These are phyloP conservation scores for Cladophialophora bantiana DNA, from an alignment of 2,329 filamentous ascomycete genomes.

Conservation along the genomic window DNA sequence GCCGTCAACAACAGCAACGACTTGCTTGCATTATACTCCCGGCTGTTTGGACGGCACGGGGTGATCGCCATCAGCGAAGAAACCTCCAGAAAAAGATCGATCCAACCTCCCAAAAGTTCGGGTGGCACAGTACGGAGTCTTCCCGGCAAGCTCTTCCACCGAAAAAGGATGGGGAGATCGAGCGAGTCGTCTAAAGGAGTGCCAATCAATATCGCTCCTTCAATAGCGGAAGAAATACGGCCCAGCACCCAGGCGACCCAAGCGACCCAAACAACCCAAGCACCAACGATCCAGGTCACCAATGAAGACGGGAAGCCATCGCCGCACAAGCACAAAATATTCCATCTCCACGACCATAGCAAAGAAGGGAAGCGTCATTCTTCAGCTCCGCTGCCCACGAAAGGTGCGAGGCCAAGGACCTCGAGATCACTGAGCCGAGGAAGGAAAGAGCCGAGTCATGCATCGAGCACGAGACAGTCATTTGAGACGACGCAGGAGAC, in stretches of 20 bases:
- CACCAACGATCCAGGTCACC: conserved; percentile 79
- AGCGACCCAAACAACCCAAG: conserved; percentile 45
- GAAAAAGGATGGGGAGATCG: conserved; percentile 58
- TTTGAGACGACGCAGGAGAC: conserved; percentile 31
- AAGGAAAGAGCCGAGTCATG: conserved; percentile 22
- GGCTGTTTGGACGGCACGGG: conserved; percentile 74
- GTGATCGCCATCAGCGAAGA: conserved; percentile 47
- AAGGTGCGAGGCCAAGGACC: conserved; percentile 6
- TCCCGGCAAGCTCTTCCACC: conserved; percentile 79
- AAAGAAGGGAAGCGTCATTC: conserved; percentile 25
- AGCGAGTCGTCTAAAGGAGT: conserved; percentile 47
- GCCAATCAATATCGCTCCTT: conserved; percentile 26
- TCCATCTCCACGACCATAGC: conserved; percentile 44
- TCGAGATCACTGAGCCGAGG: conserved; percentile 32
- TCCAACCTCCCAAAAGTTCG: conserved; percentile 70
- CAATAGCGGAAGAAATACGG: conserved; percentile 39
- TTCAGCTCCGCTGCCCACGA: conserved; percentile 4
- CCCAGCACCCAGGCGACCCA: conserved; percentile 30
- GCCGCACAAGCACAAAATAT: conserved; percentile 43
- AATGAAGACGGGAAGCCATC: conserved; percentile 59
- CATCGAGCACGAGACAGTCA: conserved; percentile 25
- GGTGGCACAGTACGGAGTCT: conserved; percentile 74
- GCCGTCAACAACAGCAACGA: conserved; percentile 90
- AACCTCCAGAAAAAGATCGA: conserved; percentile 49
- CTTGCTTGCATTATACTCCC: conserved; percentile 78